Evolutionary conservation across 164 flowering plant genomes (phyloP), one percentile per base, ranked within the genome.

Genomic region (Aristolochia californica): DNA sequence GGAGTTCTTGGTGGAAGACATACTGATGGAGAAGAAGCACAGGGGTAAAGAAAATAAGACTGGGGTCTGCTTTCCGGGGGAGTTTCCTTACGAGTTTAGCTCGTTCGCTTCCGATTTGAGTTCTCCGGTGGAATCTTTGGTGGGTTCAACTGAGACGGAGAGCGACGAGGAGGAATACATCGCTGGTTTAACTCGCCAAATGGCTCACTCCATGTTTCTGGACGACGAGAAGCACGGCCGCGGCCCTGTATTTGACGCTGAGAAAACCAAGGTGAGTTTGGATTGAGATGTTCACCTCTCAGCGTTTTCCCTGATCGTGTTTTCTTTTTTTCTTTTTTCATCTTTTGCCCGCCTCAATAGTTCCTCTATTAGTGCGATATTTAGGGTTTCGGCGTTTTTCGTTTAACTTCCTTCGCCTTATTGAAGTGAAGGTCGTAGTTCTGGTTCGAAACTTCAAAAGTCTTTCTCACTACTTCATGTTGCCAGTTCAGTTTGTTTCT

Each of bases 1-100:
- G 0, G 63, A 78, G 75, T 83, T 83, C 56, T 75, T 83, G 11
- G 52, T 75, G 4, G 88, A 85, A 61, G 80, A 78, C 30, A 23
- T 65, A 1, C 49, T 72, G 20, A 55, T 71, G 71, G 81, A 74
- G 40, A 69, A 60, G 59, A 58, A 49, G 15, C 57, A 48, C 18
- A n/a, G 40, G 40, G 40, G 12, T 16, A 45, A 20, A 30, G 48
- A 26, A 2, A n/a, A n/a, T 14, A 30, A 17, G 3, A 57, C 43
- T 2, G 58, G 53, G 34, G 26, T 64, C 28, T 49, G 61, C 18
- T 78, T 76, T 52, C 80, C 86, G 0, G 13, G 57, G 28, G 84
- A 78, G 74, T 80, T 78, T 58, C 82, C 83, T 0, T 80, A 66
- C 70, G 80, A 78, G 56, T 68, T 77, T 44, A 69, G 55, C 30